Conservation (phyloP, 2,329 filamentous ascomycete species). For the Didymella arachidicola region DNA sequence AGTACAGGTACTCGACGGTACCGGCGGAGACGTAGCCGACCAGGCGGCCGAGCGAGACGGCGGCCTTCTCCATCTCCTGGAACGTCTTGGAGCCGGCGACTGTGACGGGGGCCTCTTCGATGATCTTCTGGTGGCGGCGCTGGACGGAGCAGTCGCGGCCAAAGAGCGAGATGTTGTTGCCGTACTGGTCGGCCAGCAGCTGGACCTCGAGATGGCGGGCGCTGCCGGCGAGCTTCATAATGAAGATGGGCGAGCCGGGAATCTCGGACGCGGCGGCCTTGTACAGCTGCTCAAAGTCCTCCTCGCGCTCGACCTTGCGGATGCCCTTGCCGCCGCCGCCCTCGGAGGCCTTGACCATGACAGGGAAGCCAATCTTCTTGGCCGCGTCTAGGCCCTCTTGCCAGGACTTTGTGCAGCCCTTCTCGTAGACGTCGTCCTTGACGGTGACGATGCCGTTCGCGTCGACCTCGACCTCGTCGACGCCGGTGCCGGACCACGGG, state of each 20-base stretch:
- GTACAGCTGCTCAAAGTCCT: constrained; percentile 86
- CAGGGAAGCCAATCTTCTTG: constrained; percentile 91
- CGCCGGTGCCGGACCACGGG: constrained; percentile 97
- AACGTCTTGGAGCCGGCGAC: constrained; percentile 91
- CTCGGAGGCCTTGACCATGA: constrained; percentile 99
- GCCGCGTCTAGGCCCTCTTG: constrained; percentile 89
- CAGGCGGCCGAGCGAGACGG: constrained; percentile 88
- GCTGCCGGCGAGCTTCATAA: constrained; percentile 99
- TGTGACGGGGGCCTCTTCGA: constrained; percentile 97
- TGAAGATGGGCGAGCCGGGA: constrained; percentile 98
- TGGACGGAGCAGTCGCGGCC: constrained; percentile 99
- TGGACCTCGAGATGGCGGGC: constrained; percentile 97
- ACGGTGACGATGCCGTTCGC: constrained; percentile 90
- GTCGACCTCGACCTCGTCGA: constrained; percentile 81
- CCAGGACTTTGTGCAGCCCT: constrained; percentile 89
- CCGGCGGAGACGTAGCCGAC: constrained; percentile 98
- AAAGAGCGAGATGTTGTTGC: constrained; percentile 99
- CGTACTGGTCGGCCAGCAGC: constrained; percentile 96
- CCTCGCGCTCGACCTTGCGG: constrained; percentile 87
- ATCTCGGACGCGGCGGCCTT: constrained; percentile 97
- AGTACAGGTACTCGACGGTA: constrained; percentile 99
- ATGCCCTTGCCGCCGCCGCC: constrained; percentile 99
- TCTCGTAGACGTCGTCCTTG: constrained; percentile 80
- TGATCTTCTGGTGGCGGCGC: constrained; percentile 98
- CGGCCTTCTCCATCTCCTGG: constrained; percentile 94